A percentile compares a stretch with the other conserved stretches of the same genome.
Conservation (phyloP, 768 basidiomycete species). For the Lyophyllum shimeji region DNA sequence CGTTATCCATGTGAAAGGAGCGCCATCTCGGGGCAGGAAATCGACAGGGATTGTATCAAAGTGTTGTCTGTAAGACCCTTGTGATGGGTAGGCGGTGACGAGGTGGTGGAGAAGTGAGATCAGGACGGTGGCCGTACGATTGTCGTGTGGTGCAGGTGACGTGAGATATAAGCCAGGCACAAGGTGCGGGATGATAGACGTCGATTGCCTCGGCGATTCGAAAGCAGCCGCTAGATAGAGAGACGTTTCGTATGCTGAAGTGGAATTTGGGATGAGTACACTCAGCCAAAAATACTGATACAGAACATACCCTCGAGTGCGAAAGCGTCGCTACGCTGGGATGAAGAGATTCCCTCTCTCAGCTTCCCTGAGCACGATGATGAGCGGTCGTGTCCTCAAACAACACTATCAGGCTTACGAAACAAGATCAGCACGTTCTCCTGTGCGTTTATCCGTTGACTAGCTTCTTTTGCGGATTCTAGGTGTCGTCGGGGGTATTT, state of each 20-base stretch:
- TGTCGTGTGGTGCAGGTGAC: conserved; percentile 19
- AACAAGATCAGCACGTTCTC: conserved; percentile 75
- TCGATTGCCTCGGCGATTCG: conserved; percentile 58
- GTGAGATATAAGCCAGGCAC: conserved; percentile 47
- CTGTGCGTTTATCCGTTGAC: conserved; percentile 51
- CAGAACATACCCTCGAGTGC: conserved; percentile 59
- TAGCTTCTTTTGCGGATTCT: conserved; percentile 33
- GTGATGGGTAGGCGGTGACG: conserved; percentile 61
- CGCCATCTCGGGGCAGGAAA: conserved; percentile 36
- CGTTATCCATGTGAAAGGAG: conserved; percentile 49
- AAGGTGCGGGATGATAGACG: conserved; percentile 60
- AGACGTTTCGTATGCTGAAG: conserved; percentile 71
- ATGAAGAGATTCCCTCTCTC: conserved; percentile 69
- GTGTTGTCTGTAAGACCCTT: conserved; percentile 51
- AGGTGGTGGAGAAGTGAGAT: conserved; percentile 61
- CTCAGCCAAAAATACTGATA: not conserved
- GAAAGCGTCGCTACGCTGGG: conserved; percentile 58
- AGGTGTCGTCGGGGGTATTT: conserved; percentile 28
- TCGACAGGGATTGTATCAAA: conserved; percentile 37
- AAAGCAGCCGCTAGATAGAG: conserved; percentile 65
- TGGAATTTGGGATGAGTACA: not conserved
- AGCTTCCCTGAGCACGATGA: conserved; percentile 56
- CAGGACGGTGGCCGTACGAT: conserved; percentile 34
- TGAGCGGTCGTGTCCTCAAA: not conserved
- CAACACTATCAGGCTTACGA: conserved; percentile 40